phyloP scores from a whole-genome alignment of 768 basidiomycete genomes.

The Leucogyrophana mollusca region DNA sequence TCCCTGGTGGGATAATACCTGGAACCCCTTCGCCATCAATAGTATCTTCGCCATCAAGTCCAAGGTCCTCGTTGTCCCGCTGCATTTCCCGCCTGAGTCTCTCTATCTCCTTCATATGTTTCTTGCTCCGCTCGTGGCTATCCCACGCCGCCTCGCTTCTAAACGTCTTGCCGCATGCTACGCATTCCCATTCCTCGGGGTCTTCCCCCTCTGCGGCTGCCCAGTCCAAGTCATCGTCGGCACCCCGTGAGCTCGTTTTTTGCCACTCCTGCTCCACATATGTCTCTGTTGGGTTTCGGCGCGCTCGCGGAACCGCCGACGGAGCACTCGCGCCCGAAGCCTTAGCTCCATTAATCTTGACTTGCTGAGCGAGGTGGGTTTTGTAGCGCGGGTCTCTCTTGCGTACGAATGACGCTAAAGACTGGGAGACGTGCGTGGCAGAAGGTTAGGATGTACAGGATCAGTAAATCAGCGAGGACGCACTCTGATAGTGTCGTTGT shows the following conservation, averaged over 20 bases:
- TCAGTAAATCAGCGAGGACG: conserved; percentile 21
- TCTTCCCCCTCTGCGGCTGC: conserved; percentile 68
- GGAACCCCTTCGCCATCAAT: conserved; percentile 19
- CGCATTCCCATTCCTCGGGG: conserved; percentile 88
- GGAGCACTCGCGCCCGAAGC: conserved; percentile 28
- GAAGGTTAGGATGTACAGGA: background rate
- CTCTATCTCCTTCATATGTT: conserved; percentile 88
- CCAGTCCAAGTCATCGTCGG: conserved; percentile 72
- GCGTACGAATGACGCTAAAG: conserved; percentile 69
- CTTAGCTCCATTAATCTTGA: conserved; percentile 36
- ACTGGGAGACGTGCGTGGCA: conserved; percentile 42
- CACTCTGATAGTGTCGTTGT: conserved; percentile 89
- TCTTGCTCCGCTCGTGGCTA: conserved; percentile 94
- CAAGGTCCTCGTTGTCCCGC: conserved; percentile 68
- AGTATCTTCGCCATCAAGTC: conserved; percentile 28
- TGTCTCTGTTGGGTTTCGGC: conserved; percentile 32
- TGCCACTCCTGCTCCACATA: conserved; percentile 95
- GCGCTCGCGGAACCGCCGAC: conserved; percentile 25
- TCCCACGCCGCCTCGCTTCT: conserved; percentile 92
- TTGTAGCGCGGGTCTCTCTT: conserved; percentile 92
- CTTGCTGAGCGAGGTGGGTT: conserved; percentile 49
- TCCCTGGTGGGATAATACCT: background rate
- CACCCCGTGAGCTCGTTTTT: conserved; percentile 42
- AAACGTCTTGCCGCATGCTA: conserved; percentile 90
- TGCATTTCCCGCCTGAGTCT: conserved; percentile 74